Conservation (phyloP, 495 filamentous ascomycete genomes). For the Aspergillus taichungensis region DNA sequence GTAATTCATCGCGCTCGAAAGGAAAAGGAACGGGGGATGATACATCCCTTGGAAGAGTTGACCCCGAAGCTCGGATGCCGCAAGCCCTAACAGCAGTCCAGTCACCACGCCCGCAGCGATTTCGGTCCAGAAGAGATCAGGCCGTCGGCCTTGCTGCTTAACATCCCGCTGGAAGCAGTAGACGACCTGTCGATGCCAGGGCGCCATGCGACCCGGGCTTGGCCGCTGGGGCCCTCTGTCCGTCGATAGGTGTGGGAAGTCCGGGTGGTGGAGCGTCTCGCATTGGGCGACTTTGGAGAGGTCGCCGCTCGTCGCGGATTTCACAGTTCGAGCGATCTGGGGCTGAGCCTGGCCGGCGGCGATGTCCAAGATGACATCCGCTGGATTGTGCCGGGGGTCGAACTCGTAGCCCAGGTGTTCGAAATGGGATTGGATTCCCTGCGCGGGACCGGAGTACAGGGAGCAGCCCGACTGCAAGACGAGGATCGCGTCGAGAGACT, state of each 20-base stretch:
- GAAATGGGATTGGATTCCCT: slow-evolving; percentile 58
- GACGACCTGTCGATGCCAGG: slow-evolving; percentile 32
- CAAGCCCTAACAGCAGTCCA: slow-evolving; percentile 46
- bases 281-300: slow-evolving; percentile 18
- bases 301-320: no score
- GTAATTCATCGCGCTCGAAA: slow-evolving; percentile 44
- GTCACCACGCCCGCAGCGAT: slow-evolving; percentile 41
- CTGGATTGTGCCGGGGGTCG: slow-evolving; percentile 5
- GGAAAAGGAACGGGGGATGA: slow-evolving; percentile 36
- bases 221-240: slow-evolving; percentile 29
- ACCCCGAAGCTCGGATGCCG: slow-evolving; percentile 36
- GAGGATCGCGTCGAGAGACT: slow-evolving; percentile 67
- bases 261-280: neutral
- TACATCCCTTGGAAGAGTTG: slow-evolving; percentile 45
- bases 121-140: slow-evolving; percentile 41
- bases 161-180: slow-evolving; percentile 40
- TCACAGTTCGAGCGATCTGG: no score
- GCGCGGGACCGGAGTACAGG: slow-evolving; percentile 61
- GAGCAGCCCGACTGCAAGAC: slow-evolving; percentile 61
- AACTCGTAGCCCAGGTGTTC: slow-evolving; percentile 59
- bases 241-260: neutral
- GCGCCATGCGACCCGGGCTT: slow-evolving; percentile 45
- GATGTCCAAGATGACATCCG: slow-evolving; percentile 14
- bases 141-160: slow-evolving; percentile 45
- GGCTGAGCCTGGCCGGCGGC: no score